Percentiles rank a stretch among this genome's conserved stretches.
phyloP scores from a whole-genome alignment of 768 basidiomycete genomes.

The Psilocybe azurescens region DNA sequence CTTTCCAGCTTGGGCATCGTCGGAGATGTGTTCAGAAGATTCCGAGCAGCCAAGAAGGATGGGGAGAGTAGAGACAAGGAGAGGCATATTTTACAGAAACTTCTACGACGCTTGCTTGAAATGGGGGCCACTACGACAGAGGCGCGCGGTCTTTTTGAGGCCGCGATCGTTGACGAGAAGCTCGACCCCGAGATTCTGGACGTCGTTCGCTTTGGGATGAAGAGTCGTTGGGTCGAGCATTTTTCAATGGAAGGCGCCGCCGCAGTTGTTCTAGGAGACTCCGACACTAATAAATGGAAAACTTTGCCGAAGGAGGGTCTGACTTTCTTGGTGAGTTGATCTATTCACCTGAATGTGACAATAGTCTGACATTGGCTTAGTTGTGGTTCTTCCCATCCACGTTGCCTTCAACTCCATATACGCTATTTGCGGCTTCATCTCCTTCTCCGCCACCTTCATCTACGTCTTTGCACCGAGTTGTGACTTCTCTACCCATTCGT shows the following conservation, averaged over 20 bases:
- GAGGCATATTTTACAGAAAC: slow-evolving; percentile 60
- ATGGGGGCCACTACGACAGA: slow-evolving; percentile 74
- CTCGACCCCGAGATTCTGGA: slow-evolving; percentile 73
- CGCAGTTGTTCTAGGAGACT: slow-evolving; percentile 52
- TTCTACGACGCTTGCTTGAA: slow-evolving; percentile 72
- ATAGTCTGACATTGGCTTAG: slow-evolving; percentile 28
- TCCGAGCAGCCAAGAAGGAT: slow-evolving; percentile 30
- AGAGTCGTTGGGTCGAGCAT: slow-evolving; percentile 80
- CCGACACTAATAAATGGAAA: slow-evolving; percentile 38
- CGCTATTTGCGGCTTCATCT: slow-evolving; percentile 37
- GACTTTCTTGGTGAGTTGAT: slow-evolving; percentile 66
- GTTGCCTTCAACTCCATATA: slow-evolving; percentile 38
- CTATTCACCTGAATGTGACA: not conserved
- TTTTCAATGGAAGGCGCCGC: slow-evolving; percentile 69
- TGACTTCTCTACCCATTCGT: not conserved
- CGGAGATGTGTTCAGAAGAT: slow-evolving; percentile 54
- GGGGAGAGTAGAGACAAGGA: slow-evolving; percentile 44
- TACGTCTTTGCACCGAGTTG: not conserved
- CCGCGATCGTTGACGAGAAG: slow-evolving; percentile 49
- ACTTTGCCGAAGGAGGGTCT: slow-evolving; percentile 67
- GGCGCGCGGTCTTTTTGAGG: slow-evolving; percentile 67
- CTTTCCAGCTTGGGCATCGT: slow-evolving; percentile 65
- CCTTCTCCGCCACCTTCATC: slow-evolving; percentile 14
- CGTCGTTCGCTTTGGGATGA: slow-evolving; percentile 71
- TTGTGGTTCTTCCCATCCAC: slow-evolving; percentile 56